Conservation (phyloP, 75 land plant genomes). For the Sequoia sempervirens region DNA sequence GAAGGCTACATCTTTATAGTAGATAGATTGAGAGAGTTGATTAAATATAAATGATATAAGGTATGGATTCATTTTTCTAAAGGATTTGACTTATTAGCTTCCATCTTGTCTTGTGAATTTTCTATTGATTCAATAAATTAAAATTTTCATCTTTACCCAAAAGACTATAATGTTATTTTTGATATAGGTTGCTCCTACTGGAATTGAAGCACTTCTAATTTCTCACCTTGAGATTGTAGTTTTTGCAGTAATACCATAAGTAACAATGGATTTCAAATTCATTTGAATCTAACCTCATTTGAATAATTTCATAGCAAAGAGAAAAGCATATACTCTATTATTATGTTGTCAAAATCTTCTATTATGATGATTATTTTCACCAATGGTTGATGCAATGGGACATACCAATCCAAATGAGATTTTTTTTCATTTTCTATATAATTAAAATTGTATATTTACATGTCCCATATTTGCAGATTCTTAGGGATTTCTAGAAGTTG, state of each 20-base stretch:
- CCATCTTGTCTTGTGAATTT: not conserved
- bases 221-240: slow-evolving; percentile 34
- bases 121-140: not conserved
- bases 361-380: too few species aligned
- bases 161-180: not conserved
- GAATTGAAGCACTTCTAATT: slow-evolving; percentile 38
- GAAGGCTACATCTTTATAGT: slow-evolving; percentile 73
- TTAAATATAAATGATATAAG: slow-evolving; percentile 91
- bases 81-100: too few species aligned
- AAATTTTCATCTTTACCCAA: not conserved
- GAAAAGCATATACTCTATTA: slow-evolving; percentile 50
- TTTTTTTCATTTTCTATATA: not conserved
- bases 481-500: not conserved
- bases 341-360: slow-evolving; percentile 42
- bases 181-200: slow-evolving; percentile 56
- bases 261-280: not conserved
- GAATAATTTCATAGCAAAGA: not conserved
- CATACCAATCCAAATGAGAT: slow-evolving; percentile 61
- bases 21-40: slow-evolving; percentile 86
- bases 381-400: slow-evolving; percentile 37
- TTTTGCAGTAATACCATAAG: slow-evolving; percentile 52
- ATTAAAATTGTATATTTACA: not conserved
- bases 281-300: not conserved
- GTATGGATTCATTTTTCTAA: slow-evolving; percentile 14
- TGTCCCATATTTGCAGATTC: not conserved